Evolutionary conservation across 352 stramenopile species (phyloP), one percentile per base, ranked within the genome.

Genomic region (Phytophthora pistaciae): DNA sequence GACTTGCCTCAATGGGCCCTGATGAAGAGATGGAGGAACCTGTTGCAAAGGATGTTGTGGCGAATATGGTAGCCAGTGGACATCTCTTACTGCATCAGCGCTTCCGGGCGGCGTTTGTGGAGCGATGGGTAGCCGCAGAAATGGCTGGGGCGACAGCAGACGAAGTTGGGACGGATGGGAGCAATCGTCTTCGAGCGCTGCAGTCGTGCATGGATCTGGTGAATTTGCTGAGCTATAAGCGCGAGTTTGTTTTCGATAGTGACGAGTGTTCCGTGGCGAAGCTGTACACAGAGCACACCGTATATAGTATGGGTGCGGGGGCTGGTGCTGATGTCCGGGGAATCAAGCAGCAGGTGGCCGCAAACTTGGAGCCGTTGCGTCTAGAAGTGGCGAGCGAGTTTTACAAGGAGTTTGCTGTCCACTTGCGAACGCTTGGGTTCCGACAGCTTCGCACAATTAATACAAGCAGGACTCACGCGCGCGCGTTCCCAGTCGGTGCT

Each of bases 161-260:
- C 9, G 80, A 89, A 53, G 84, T 87, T 56, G 71, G 82, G 20
- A 85, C 80, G 36, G 48, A 75, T 29, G 70, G 84, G 2, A 82
- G 79, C 14, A 77, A 64, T 59, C 74, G 88, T 65, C 68, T 93
- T 68, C 65, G 78, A 10, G 78, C 81, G 6, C 75, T 88, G 18
- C 87, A 93, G 66, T 90, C 86, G 27, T 92, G 87, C 40, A 93
- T 96, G 88, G 84, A 95, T 71, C 65, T 97, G 42, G 79, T 96
- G 27, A 92, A 95, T 29, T 67, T 97, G 29, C 66, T 97, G 5
- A 92, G 86, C 56, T 97, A 96, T 82, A 94, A 97, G 72, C 82
- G 91, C 31, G 78, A 93, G 53, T 94, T 97, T 78, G 88, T 97
- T 18, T 95, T 97, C 48, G 60, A 76, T 44, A 79, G 80, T 29